Conservation (phyloP, 2,329 filamentous ascomycete genomes). For the Arachnomyces sp. region DNA sequence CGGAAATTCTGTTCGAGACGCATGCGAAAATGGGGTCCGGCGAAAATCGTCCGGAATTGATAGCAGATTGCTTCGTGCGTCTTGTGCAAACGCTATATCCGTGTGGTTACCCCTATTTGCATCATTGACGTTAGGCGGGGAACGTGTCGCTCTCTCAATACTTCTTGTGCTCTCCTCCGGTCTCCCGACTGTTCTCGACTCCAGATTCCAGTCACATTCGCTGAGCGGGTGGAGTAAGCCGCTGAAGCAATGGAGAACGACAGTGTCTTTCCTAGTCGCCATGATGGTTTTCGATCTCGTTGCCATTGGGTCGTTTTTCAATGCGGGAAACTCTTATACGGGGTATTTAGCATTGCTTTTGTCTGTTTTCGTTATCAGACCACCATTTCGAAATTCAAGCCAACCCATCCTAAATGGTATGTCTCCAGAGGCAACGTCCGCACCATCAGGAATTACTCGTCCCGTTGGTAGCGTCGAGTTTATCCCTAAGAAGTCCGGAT, state of each 20-base stretch:
- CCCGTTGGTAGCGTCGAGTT: constrained; percentile 7
- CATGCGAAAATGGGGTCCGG: too few relatives aligned
- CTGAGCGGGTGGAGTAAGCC: not conserved
- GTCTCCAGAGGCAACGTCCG: not conserved
- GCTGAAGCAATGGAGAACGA: constrained; percentile 6
- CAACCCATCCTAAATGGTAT: not conserved
- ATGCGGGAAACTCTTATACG: not conserved
- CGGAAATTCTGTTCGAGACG: too few relatives aligned
- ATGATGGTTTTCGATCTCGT: constrained; percentile 6
- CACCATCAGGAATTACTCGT: not conserved
- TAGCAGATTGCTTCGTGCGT: constrained; percentile 11
- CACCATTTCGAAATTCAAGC: not conserved
- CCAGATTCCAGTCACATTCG: not conserved
- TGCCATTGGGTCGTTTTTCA: constrained; percentile 1
- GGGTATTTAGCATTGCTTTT: constrained; percentile 9
- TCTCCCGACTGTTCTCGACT: constrained; percentile 1
- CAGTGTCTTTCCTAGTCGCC: constrained; percentile 3
- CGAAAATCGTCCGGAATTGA: constrained; percentile 15
- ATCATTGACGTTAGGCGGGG: constrained; percentile 47
- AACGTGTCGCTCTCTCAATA: constrained; percentile 46
- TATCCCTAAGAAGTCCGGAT: constrained; percentile 23
- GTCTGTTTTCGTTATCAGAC: not conserved
- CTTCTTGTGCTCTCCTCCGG: constrained; percentile 26
- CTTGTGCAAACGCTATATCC: constrained; percentile 30
- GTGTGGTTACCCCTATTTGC: constrained; percentile 51